These are phyloP conservation scores for Candida sonorensis DNA, from an alignment of 805 yeast genomes.

Conservation along the genomic window DNA sequence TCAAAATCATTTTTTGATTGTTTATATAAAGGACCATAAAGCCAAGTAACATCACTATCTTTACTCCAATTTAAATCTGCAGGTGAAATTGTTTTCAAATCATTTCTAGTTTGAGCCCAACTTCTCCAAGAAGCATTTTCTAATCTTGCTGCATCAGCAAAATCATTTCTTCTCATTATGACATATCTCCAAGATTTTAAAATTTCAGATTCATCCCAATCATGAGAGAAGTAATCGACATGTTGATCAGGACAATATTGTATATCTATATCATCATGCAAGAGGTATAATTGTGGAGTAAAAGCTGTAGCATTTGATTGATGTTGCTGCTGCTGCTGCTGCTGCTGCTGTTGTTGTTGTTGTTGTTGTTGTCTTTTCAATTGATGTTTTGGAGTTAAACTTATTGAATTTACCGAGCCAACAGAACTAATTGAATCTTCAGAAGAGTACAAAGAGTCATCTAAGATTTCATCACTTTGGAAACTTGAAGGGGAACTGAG, in stretches of 20 bases:
- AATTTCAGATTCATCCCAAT: constrained; percentile 93
- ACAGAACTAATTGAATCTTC: constrained; percentile 23
- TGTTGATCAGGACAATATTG: constrained; percentile 78
- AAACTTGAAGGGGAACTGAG: constrained; percentile 19
- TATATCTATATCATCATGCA: constrained; percentile 84
- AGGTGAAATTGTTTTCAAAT: constrained; percentile 76
- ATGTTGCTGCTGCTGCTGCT: constrained; percentile 2
- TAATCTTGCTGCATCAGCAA: constrained; percentile 70
- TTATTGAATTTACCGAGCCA: constrained; percentile 17
- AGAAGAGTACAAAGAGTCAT: constrained; percentile 21
- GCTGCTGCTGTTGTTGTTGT: constrained; percentile 7
- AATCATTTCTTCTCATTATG: constrained; percentile 72
- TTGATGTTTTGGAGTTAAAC: constrained; percentile 27
- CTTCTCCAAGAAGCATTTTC: constrained; percentile 94
- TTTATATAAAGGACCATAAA: constrained; percentile 72
- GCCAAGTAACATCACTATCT: constrained; percentile 96
- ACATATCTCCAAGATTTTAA: constrained; percentile 95
- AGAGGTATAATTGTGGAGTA: constrained; percentile 21
- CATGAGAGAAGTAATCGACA: constrained; percentile 90
- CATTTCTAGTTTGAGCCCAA: constrained; percentile 84
- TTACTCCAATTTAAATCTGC: constrained; percentile 93
- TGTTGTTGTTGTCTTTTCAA: constrained; percentile 17
- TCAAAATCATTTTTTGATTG: constrained; percentile 16
- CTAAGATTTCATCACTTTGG: constrained; percentile 21
- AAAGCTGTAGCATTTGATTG: constrained; percentile 6